Base-by-base conservation (phyloP, 148 eudicot genomes). In the Rhododendron williamsianum region DNA sequence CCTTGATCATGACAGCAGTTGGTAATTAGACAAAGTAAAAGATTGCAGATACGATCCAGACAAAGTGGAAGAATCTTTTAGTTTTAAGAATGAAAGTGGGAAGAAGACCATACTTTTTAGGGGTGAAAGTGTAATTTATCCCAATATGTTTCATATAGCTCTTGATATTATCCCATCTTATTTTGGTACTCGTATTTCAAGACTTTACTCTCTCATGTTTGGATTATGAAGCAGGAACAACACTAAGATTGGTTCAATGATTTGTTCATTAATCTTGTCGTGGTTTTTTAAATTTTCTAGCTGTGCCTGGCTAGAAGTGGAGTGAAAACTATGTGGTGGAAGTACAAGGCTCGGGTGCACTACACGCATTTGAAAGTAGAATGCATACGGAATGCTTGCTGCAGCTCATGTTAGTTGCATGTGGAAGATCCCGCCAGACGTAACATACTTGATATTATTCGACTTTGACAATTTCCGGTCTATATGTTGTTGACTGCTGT, bases 211-310 rank as follows among this genome's bases (percentile, higher is more conserved):
- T 82, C 33, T 82, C 36, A 27, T 67, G 77, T 67, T 65, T 60
- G 35, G 36, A 13, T 48, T 72, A 43, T 69, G 77, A 11, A 76
- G 80, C 80, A 67, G 56, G 52, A 82, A 76, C 76, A 46, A 46
- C 18, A 33, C 19, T 49, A 49, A 83, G 81, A n/a, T 74, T 5
- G 33, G 30, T 52, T 82, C 43, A 4, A 43, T 9, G 38, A 15
- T 83, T 25, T 48, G 27, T 23, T 46, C 35, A 33, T 46, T 46
- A 69, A 12, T 48, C 18, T 38, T 43, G 33, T 30, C 4, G 7
- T 83, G 10, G 36, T 67, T 83, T 83, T 46, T 49, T 15, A 80
- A 82, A 3, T 46, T 83, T 46, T 35, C 60, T 71, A 83, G 85
- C 36, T 83, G 65, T 27, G 27, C 60, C 35, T n/a, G 56, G 52